Percentiles rank a stretch among this genome's conserved stretches.
These are phyloP conservation scores for Hordeum pubiflorum DNA, from an alignment of 202 grass and related monocot species.

Conservation along the genomic window DNA sequence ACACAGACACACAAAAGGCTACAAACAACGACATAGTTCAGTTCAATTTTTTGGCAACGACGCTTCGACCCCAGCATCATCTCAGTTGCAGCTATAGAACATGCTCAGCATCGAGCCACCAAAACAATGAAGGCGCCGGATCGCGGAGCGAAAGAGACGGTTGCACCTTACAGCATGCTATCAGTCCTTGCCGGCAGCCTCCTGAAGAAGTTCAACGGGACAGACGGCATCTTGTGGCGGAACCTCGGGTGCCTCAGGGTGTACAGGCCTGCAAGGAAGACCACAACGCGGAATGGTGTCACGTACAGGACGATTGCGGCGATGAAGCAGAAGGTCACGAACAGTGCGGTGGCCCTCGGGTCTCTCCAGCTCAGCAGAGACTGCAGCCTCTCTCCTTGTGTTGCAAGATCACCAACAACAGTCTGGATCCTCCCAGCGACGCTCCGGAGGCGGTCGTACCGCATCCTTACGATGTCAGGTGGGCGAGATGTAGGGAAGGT, in stretches of 20 bases:
- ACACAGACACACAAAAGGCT: neutral
- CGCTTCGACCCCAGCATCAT: neutral
- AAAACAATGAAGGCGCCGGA: neutral
- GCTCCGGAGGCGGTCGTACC: neutral
- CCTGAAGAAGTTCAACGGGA: slow-evolving; percentile 5
- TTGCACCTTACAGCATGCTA: neutral
- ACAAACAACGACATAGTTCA: neutral
- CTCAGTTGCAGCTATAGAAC: neutral
- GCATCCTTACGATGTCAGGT: neutral
- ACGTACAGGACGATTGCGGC: neutral
- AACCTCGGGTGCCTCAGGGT: neutral
- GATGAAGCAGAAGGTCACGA: slow-evolving; percentile 5
- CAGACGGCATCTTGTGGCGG: slow-evolving; percentile 6
- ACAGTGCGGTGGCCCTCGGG: neutral
- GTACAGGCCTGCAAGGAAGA: slow-evolving; percentile 14
- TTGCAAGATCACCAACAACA: slow-evolving; percentile 16
- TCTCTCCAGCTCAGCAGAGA: slow-evolving; percentile 4
- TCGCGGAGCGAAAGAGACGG: neutral
- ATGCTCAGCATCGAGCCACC: neutral
- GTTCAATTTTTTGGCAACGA: neutral
- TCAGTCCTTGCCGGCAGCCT: neutral
- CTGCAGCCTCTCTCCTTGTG: slow-evolving; percentile 5
- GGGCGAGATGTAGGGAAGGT: neutral
- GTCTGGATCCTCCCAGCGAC: slow-evolving; percentile 2
- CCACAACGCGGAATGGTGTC: neutral